Percentiles rank a stretch among this genome's conserved stretches.
These are phyloP conservation scores for Aphanocladium album DNA, from an alignment of 2,329 filamentous ascomycete genomes.

Conservation along the genomic window DNA sequence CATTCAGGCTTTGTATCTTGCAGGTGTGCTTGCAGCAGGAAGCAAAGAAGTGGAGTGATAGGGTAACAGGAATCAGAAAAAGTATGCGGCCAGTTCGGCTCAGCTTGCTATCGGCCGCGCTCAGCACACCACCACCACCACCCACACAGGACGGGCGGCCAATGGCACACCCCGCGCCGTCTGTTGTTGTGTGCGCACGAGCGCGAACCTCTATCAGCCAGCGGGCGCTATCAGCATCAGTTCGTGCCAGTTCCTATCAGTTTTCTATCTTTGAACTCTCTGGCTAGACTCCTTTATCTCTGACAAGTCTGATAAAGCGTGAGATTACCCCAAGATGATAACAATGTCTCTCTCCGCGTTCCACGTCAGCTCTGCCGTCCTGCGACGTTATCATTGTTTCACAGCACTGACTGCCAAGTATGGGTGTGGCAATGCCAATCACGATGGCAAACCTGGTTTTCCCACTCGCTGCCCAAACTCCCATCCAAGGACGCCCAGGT, in stretches of 20 bases:
- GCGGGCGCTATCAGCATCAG: background rate
- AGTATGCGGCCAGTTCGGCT: background rate
- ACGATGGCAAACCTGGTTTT: background rate
- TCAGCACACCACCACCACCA: too few relatives aligned
- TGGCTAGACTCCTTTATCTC: background rate
- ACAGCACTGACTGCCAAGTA: background rate
- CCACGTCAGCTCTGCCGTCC: background rate
- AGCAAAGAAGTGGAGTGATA: constrained; percentile 6
- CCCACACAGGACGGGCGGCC: constrained; percentile 44
- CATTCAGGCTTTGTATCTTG: constrained; percentile 3
- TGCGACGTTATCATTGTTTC: background rate
- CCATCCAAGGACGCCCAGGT: background rate
- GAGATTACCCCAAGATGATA: background rate
- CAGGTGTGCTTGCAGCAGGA: background rate
- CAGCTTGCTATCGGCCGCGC: constrained; percentile 49
- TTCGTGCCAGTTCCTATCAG: background rate
- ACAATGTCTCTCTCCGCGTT: background rate
- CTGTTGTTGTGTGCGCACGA: background rate
- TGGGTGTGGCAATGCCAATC: constrained; percentile 10
- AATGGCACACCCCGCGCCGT: constrained; percentile 15
- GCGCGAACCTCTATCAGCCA: background rate
- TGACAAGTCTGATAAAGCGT: background rate
- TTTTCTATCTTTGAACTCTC: constrained; percentile 1
- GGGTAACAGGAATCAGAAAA: constrained; percentile 5
- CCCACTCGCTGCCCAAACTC: background rate